A percentile compares a stretch with the other conserved stretches of the same genome.
phyloP scores from a whole-genome alignment of 1,139 yeast genomes.

The Hansenula sp. region DNA sequence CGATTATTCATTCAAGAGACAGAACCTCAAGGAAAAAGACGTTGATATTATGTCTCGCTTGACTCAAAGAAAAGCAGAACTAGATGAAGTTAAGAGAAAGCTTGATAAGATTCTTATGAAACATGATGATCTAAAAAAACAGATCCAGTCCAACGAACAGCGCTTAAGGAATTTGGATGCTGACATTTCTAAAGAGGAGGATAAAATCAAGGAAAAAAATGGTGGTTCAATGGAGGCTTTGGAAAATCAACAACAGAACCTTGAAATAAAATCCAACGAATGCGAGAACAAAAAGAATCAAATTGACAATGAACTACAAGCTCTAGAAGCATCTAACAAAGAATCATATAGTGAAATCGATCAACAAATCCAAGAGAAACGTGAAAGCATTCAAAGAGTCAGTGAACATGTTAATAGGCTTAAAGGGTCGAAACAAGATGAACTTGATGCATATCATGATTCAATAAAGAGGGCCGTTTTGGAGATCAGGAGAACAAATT shows the following conservation, averaged over 20 bases:
- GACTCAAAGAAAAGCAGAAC: constrained; percentile 17
- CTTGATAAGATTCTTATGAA: constrained; percentile 8
- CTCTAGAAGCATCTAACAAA: constrained; percentile 7
- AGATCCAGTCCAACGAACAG: constrained; percentile 19
- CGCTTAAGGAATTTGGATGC: constrained; percentile 19
- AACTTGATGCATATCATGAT: constrained; percentile 42
- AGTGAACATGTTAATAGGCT: constrained; percentile 13
- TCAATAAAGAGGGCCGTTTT: constrained; percentile 38
- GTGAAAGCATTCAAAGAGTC: constrained; percentile 21
- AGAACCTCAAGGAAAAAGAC: constrained; percentile 21
- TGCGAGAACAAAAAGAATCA: constrained; percentile 10
- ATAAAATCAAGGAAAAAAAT: constrained; percentile 34
- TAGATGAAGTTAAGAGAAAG: constrained; percentile 21
- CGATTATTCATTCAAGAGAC: constrained; percentile 24
- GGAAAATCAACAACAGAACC: constrained; percentile 24
- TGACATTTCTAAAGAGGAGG: constrained; percentile 32
- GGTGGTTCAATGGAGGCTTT: constrained; percentile 36
- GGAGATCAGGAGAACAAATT: constrained; percentile 35
- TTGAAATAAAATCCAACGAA: constrained; percentile 18
- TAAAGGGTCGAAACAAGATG: constrained; percentile 11
- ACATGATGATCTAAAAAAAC: constrained; percentile 14
- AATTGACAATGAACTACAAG: constrained; percentile 6
- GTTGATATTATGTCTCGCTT: constrained; percentile 11
- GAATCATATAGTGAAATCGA: constrained; percentile 11
- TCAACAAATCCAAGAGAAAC: constrained; percentile 9